Conservation (phyloP, 345 rosid genomes). For the rapeseed (Brassica napus) region Da-Ae NC_063447.1:60159501-60160000, state of each 20-base stretch:
- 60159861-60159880: neutral
- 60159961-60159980: too few relatives aligned
- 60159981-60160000: too few relatives aligned
- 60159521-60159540: neutral
- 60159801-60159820: neutral
- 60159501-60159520: neutral
- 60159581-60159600: slow-evolving; percentile 57
- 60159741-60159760: slow-evolving; percentile 75
- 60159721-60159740: slow-evolving; percentile 72
- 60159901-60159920: neutral
- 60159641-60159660: neutral
- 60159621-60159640: neutral
- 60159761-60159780: slow-evolving; percentile 42
- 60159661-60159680: neutral
- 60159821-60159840: neutral
- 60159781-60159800: neutral
- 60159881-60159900: neutral
- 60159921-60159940: too few relatives aligned
- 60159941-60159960: too few relatives aligned
- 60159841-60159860: neutral
- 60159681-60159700: slow-evolving; percentile 76
- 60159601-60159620: slow-evolving; percentile 61
- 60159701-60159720: slow-evolving; percentile 81
- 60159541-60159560: neutral
- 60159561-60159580: too few relatives aligned